A percentile compares a stretch with the other conserved stretches of the same genome.
Evolutionary conservation across 2,329 filamentous ascomycete genomes (phyloP).

Genomic region (Amphichorda felina): DNA sequence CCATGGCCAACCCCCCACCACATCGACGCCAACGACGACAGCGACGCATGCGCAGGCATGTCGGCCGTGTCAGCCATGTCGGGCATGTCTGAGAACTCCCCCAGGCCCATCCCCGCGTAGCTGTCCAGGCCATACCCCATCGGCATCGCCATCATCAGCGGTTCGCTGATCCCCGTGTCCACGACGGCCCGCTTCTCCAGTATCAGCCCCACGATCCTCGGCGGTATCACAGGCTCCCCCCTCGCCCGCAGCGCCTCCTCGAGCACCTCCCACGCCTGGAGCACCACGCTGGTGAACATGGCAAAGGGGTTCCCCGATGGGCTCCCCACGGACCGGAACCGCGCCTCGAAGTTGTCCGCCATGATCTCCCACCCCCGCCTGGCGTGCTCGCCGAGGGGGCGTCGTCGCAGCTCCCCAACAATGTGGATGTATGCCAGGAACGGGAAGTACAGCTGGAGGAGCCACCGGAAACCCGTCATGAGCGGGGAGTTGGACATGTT

Average conservation of each 20-base stretch:
- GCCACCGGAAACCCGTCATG: constrained; percentile 22
- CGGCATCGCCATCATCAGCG: no score
- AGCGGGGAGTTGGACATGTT: constrained; percentile 16
- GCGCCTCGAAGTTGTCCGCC: constrained; percentile 15
- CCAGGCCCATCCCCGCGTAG: no score
- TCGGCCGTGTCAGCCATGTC: background rate
- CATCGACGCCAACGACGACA: no score
- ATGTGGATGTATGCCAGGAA: constrained; percentile 27
- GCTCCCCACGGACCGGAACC: background rate
- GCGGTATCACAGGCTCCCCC: background rate
- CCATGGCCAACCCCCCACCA: no score
- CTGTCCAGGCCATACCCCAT: no score
- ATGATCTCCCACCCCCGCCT: constrained; percentile 19
- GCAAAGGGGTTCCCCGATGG: constrained; percentile 1
- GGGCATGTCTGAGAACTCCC: no score
- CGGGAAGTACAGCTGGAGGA: constrained; percentile 22
- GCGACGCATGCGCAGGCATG: background rate
- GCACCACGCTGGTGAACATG: constrained; percentile 4
- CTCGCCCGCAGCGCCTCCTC: background rate
- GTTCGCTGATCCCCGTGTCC: no score
- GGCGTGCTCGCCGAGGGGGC: constrained; percentile 9
- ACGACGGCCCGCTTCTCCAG: background rate
- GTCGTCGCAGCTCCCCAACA: constrained; percentile 17
- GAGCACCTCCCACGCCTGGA: constrained; percentile 1
- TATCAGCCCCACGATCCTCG: background rate